Conservation (phyloP, 2,329 filamentous ascomycete species). For the Leptographium radiaticola region DNA sequence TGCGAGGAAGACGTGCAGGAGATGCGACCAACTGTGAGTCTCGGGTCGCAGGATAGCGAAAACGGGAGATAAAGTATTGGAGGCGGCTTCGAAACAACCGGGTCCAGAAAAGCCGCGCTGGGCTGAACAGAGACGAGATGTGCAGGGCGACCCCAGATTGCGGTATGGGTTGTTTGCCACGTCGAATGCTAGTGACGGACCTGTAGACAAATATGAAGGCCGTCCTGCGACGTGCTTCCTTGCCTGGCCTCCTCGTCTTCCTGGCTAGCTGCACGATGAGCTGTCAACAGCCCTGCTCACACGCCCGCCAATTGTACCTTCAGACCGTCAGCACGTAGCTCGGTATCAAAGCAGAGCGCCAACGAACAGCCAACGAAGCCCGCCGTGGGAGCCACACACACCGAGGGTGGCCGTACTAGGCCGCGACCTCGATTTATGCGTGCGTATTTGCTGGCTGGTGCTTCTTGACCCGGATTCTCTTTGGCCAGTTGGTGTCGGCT, state of each 20-base stretch:
- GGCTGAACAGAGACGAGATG: background rate
- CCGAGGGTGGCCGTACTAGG: background rate
- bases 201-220: background rate
- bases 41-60: background rate
- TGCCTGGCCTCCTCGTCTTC: background rate
- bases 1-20: constrained; percentile 1
- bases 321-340: background rate
- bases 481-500: background rate
- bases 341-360: background rate
- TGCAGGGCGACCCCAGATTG: background rate
- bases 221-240: background rate
- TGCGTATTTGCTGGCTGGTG: background rate
- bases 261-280: constrained; percentile 12
- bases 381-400: background rate
- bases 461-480: background rate
- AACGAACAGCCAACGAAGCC: background rate
- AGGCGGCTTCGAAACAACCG: background rate
- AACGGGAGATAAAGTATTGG: background rate
- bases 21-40: background rate
- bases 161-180: background rate
- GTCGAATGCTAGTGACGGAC: background rate
- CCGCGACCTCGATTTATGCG: background rate
- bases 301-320: background rate
- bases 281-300: constrained; percentile 5
- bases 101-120: background rate